Evolutionary conservation across 768 basidiomycete genomes (phyloP).

Genomic region (Xanthoconium purpureum): DNA sequence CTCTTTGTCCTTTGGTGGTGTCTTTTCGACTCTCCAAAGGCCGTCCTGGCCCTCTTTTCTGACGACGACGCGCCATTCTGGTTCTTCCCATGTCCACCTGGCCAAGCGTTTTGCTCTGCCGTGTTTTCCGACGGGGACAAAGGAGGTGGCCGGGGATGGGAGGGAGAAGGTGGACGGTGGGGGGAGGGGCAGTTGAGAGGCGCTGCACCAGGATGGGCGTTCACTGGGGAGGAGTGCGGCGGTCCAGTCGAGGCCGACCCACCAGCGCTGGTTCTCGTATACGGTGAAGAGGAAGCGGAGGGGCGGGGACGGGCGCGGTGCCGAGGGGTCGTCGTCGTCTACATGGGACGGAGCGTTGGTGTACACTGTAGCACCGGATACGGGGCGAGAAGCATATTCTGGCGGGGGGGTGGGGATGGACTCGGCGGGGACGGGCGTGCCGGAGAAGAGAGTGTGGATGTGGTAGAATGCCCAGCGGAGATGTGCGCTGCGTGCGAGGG

Average conservation of each 20-base stretch:
- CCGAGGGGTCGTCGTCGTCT: constrained; percentile 13
- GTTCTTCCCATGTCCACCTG: constrained; percentile 86
- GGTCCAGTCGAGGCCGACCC: constrained; percentile 97
- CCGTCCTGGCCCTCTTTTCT: constrained; percentile 50
- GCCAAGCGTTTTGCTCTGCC: constrained; percentile 67
- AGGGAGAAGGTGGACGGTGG: constrained; percentile 69
- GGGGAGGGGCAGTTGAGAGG: constrained; percentile 54
- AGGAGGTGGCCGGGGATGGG: constrained; percentile 59
- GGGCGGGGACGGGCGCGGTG: constrained; percentile 24
- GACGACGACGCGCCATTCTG: constrained; percentile 82
- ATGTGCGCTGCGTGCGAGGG: constrained; percentile 64
- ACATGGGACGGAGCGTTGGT: constrained; percentile 12
- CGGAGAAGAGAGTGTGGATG: constrained; percentile 50
- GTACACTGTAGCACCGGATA: constrained; percentile 18
- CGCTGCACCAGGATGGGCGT: constrained; percentile 82
- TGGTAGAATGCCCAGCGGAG: constrained; percentile 61
- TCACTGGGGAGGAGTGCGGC: constrained; percentile 87
- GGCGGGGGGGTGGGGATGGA: constrained; percentile 33
- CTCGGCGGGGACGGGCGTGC: constrained; percentile 45
- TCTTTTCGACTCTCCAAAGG: constrained; percentile 55
- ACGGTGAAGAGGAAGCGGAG: constrained; percentile 85
- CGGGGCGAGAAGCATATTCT: constrained; percentile 27
- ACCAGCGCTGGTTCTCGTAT: constrained; percentile 95
- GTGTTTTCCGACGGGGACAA: constrained; percentile 47
- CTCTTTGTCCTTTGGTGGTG: constrained; percentile 47